Conservation (phyloP, 192 early-diverging fungal species). For the Glomus cerebriforme region DNA sequence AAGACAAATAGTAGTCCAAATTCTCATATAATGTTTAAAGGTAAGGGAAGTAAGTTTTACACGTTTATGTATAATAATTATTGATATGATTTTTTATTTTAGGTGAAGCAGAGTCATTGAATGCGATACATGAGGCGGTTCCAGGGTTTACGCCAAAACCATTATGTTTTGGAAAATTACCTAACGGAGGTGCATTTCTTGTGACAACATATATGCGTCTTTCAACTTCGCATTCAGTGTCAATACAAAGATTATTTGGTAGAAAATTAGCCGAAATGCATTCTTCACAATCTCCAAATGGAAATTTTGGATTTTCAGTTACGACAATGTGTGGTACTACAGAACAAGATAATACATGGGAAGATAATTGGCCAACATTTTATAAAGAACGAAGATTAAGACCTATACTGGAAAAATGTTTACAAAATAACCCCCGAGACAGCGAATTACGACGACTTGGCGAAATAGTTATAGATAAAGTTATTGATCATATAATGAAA, state of each 20-base stretch:
- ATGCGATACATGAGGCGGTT: conserved; percentile 6
- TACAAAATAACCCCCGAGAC: conserved; percentile 17
- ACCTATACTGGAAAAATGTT: conserved; percentile 24
- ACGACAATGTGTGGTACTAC: conserved; percentile 35
- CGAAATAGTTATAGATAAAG: conserved; percentile 25
- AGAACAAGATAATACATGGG: conserved; percentile 39
- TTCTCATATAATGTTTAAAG: conserved; percentile 26
- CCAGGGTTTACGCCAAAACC: conserved; percentile 25
- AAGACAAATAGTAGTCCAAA: conserved; percentile 9
- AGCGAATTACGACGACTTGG: background rate
- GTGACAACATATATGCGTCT: background rate
- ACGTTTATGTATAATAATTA: background rate
- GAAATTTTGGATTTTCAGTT: conserved; percentile 33
- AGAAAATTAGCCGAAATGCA: conserved; percentile 29
- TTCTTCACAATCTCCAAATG: conserved; percentile 27
- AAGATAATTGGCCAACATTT: conserved; percentile 30
- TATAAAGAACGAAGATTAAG: conserved; percentile 28
- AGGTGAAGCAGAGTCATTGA: conserved; percentile 22
- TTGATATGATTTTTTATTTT: background rate
- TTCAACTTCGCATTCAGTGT: background rate
- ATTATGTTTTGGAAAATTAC: conserved; percentile 4
- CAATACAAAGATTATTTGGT: conserved; percentile 14
- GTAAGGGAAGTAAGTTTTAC: background rate
- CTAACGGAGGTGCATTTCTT: conserved; percentile 23
- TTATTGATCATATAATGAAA: conserved; percentile 27